Percentiles rank a stretch among this genome's conserved stretches.
Evolutionary conservation across 2,329 filamentous ascomycete genomes (phyloP).

Genomic region (Sporothrix pseudoabietina): DNA sequence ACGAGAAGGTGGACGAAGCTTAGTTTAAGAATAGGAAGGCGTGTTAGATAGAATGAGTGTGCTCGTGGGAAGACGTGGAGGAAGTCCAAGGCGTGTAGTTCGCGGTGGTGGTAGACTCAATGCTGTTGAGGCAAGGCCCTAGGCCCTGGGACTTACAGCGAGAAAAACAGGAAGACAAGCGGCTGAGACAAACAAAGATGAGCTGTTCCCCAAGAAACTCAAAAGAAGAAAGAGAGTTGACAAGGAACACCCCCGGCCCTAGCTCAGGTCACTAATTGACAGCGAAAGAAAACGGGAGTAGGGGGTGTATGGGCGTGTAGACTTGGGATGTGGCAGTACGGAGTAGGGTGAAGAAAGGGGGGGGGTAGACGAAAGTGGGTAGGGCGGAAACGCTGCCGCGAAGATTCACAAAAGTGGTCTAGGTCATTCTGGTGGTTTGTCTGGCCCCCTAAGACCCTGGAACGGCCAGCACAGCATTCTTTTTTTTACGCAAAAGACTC

Average conservation of each 20-base stretch:
- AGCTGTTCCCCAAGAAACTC: conserved; percentile 19
- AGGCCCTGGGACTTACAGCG: not conserved
- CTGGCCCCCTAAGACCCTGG: conserved; percentile 8
- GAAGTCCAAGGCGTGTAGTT: not conserved
- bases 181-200: conserved; percentile 30
- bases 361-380: conserved; percentile 1
- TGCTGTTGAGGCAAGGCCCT: not conserved
- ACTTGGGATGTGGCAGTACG: not conserved
- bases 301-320: not conserved
- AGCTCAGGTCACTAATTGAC: conserved; percentile 13
- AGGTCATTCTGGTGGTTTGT: not conserved
- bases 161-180: conserved; percentile 17
- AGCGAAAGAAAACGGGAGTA: conserved; percentile 13
- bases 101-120: not conserved
- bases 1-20: conserved; percentile 29
- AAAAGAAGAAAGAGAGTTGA: conserved; percentile 8
- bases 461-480: not conserved
- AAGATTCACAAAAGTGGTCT: not conserved
- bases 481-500: not conserved
- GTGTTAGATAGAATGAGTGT: conserved; percentile 16
- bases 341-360: not conserved
- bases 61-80: conserved; percentile 17
- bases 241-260: conserved; percentile 1
- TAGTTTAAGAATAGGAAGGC: conserved; percentile 30
- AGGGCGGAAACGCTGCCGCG: conserved; percentile 18